These are phyloP conservation scores for Lachancea meyersii DNA, from an alignment of 805 yeast genomes.

Conservation along the genomic window DNA sequence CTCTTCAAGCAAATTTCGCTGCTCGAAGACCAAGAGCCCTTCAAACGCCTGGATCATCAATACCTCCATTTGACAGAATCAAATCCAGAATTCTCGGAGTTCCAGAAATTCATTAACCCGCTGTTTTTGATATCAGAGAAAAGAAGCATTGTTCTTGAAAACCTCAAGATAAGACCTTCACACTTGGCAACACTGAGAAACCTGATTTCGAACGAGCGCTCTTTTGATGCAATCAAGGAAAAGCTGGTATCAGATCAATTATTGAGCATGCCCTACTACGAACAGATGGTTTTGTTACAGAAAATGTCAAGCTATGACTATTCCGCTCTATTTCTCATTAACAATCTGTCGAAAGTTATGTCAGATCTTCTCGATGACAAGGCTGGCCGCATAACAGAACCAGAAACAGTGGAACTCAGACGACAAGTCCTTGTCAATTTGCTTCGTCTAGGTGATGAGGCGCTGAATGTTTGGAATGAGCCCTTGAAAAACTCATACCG, in stretches of 20 bases:
- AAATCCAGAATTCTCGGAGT: constrained; percentile 18
- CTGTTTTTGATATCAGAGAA: constrained; percentile 18
- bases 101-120: constrained; percentile 29
- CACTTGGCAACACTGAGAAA: constrained; percentile 23
- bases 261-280: constrained; percentile 26
- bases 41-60: constrained; percentile 15
- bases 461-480: constrained; percentile 22
- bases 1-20: constrained; percentile 24
- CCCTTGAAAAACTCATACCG: constrained; percentile 21
- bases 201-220: constrained; percentile 14
- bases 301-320: constrained; percentile 20
- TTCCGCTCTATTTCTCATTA: constrained; percentile 15
- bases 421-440: constrained; percentile 21
- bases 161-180: constrained; percentile 17
- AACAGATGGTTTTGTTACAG: constrained; percentile 29
- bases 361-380: constrained; percentile 18
- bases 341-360: constrained; percentile 24
- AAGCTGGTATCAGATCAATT: constrained; percentile 18
- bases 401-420: constrained; percentile 24
- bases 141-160: constrained; percentile 11
- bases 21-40: constrained; percentile 16
- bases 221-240: constrained; percentile 19
- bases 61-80: constrained; percentile 17
- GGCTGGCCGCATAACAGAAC: constrained; percentile 19
- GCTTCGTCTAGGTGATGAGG: constrained; percentile 12